A percentile compares a stretch with the other conserved stretches of the same genome.
phyloP scores from a whole-genome alignment of 345 rosid genomes.

The Populus davidiana region DNA sequence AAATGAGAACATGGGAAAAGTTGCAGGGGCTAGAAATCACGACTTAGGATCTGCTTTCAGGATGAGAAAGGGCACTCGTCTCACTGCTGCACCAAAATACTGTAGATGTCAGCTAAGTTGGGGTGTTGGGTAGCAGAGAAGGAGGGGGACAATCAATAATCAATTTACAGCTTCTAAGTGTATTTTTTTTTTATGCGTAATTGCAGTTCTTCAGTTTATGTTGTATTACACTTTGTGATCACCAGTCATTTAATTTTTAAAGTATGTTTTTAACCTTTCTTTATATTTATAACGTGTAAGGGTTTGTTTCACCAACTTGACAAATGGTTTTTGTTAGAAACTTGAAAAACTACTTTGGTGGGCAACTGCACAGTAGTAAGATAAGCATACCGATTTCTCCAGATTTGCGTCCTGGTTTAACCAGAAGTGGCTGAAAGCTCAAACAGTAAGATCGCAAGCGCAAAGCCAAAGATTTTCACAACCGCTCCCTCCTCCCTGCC shows the following conservation, averaged over 20 bases:
- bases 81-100: not conserved
- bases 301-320: not conserved
- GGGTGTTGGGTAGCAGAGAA: not conserved
- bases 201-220: not conserved
- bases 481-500: not conserved
- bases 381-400: not conserved
- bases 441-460: not conserved
- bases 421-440: not conserved
- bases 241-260: not conserved
- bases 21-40: constrained; percentile 2
- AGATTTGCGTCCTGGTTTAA: not conserved
- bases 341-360: not conserved
- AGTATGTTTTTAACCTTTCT: not conserved
- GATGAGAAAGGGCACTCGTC: not conserved
- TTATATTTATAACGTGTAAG: not conserved
- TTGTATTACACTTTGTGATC: not conserved
- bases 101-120: not conserved
- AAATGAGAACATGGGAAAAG: not conserved
- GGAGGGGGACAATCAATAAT: not conserved
- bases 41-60: not conserved
- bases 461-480: not conserved
- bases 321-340: not conserved
- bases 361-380: not conserved
- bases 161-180: not conserved
- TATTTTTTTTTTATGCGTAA: not conserved